These are phyloP conservation scores for Grosmannia huntii DNA, from an alignment of 2,329 filamentous ascomycete genomes.

Conservation along the genomic window DNA sequence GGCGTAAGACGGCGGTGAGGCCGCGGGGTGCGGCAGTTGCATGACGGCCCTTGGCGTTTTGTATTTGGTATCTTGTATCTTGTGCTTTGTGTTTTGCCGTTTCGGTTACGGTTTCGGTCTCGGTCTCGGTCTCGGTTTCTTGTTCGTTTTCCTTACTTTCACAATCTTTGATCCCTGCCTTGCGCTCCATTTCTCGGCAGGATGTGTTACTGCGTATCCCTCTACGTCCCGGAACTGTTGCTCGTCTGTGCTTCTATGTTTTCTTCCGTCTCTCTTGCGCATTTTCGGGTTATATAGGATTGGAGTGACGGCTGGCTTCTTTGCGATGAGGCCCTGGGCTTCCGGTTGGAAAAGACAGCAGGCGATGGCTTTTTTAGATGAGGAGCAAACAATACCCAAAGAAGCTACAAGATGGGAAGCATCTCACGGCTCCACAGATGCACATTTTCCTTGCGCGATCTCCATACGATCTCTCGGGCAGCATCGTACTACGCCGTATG, in stretches of 20 bases:
- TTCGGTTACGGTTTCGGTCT: no score
- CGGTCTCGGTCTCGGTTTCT: no score
- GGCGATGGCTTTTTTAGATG: neutral
- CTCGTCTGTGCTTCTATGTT: neutral
- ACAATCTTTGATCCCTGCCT: neutral
- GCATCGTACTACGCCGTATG: no score
- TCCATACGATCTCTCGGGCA: neutral
- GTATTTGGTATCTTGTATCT: no score
- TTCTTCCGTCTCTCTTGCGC: neutral
- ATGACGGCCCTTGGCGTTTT: neutral
- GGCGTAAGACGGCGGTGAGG: slow-evolving; percentile 11
- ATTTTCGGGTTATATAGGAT: neutral
- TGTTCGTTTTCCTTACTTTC: neutral
- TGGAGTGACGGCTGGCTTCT: neutral
- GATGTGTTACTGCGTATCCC: neutral
- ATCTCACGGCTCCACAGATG: no score
- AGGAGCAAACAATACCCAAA: neutral
- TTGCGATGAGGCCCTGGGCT: neutral
- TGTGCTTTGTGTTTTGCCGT: no score
- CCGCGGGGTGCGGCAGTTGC: neutral
- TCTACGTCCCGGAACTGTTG: neutral
- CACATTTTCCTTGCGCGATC: neutral
- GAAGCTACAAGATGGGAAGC: no score
- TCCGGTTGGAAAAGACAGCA: neutral
- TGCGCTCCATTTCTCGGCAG: neutral